These are phyloP conservation scores for Leccinum obscurum DNA, from an alignment of 768 basidiomycete genomes.

Conservation along the genomic window DNA sequence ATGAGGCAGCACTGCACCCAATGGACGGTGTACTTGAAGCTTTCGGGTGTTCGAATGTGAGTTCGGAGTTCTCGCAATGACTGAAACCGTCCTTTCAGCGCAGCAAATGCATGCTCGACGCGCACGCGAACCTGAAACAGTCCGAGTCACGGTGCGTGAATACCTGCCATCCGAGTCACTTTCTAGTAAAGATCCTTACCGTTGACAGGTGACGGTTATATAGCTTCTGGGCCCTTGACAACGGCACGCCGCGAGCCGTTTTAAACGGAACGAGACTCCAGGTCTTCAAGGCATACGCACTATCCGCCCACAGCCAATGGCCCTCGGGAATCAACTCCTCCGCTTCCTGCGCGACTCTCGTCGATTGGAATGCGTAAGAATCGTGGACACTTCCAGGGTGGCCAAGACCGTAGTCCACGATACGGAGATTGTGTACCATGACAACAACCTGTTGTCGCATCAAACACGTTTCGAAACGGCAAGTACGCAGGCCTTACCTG, in stretches of 20 bases:
- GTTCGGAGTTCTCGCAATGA: neutral
- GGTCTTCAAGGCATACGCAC: neutral
- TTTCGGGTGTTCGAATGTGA: neutral
- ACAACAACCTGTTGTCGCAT: neutral
- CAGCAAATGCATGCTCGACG: neutral
- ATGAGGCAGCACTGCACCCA: constrained; percentile 2
- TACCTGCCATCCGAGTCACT: too few species aligned
- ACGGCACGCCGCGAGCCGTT: neutral
- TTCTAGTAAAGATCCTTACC: neutral
- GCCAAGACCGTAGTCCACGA: neutral
- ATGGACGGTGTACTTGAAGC: neutral
- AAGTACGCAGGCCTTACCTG: neutral
- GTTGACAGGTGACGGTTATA: neutral
- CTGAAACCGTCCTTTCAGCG: neutral
- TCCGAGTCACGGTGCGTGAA: neutral
- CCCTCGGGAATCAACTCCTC: neutral
- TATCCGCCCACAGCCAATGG: neutral
- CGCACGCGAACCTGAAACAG: neutral
- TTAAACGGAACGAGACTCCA: neutral
- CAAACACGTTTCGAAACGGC: neutral
- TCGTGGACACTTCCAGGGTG: neutral
- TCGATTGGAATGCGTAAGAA: neutral
- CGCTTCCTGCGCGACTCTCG: neutral
- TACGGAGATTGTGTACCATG: neutral
- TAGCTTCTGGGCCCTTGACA: neutral